phyloP scores from a whole-genome alignment of 176 grass and related monocot species.

The Hsuehochloa calcarea region DNA sequence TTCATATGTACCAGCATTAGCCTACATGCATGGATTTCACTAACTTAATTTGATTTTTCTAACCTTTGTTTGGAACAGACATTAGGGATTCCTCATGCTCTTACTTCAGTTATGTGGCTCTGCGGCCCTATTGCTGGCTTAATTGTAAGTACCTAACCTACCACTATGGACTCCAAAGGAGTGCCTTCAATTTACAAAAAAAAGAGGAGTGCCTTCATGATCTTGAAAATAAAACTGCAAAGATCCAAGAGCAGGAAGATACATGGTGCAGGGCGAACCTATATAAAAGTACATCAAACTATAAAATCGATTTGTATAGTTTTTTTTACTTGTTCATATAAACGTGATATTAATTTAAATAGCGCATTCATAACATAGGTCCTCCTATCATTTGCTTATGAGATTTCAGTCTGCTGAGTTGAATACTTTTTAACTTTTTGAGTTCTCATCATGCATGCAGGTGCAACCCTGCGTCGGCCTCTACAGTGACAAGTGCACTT shows the following conservation, averaged over 20 bases:
- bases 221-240: not conserved
- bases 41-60: not conserved
- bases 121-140: slow-evolving; percentile 81
- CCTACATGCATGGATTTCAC: not conserved
- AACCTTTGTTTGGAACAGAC: slow-evolving; percentile 44
- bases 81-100: slow-evolving; percentile 69
- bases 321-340: not conserved
- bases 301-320: not conserved
- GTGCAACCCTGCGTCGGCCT: slow-evolving; percentile 69
- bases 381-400: not conserved
- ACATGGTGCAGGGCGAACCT: not conserved
- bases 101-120: slow-evolving; percentile 81
- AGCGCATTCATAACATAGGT: not conserved
- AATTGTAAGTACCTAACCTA: slow-evolving; percentile 53
- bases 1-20: not conserved
- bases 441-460: not conserved
- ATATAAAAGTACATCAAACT: not conserved
- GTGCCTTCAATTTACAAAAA: no score
- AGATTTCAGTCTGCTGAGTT: not conserved
- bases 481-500: slow-evolving; percentile 70
- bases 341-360: not conserved
- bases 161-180: not conserved
- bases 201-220: not conserved
- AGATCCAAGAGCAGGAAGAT: not conserved
- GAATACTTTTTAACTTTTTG: not conserved